phyloP scores from a whole-genome alignment of 2,329 filamentous ascomycete species.

The Nemania diffusa region DNA sequence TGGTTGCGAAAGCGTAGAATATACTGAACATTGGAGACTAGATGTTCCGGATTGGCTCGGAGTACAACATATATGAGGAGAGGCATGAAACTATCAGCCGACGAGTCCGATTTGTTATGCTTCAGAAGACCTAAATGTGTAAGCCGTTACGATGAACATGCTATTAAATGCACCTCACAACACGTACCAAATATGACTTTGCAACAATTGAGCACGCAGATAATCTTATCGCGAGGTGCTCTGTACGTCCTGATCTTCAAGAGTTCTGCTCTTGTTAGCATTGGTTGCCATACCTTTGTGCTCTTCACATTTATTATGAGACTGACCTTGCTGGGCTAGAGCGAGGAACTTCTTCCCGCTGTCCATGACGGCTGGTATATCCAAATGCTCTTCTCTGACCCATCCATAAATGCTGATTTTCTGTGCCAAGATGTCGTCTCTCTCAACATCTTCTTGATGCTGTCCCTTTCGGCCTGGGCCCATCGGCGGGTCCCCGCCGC shows the following conservation, averaged over 20 bases:
- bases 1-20: slow-evolving; percentile 97
- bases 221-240: slow-evolving; percentile 97
- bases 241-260: slow-evolving; percentile 97
- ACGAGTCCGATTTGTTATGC: slow-evolving; percentile 92
- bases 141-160: slow-evolving; percentile 21
- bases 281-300: slow-evolving; percentile 28
- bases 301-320: not conserved
- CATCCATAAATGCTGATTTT: slow-evolving; percentile 98
- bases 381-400: slow-evolving; percentile 91
- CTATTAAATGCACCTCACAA: not conserved
- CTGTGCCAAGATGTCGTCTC: slow-evolving; percentile 94
- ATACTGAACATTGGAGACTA: slow-evolving; percentile 98
- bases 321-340: slow-evolving; percentile 83
- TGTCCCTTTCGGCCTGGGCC: slow-evolving; percentile 90
- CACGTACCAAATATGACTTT: slow-evolving; percentile 94
- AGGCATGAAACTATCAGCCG: slow-evolving; percentile 95
- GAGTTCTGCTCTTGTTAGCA: slow-evolving; percentile 70
- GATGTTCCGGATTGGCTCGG: slow-evolving; percentile 91
- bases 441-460: slow-evolving; percentile 97
- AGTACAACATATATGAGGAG: slow-evolving; percentile 95
- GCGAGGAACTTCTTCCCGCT: slow-evolving; percentile 88
- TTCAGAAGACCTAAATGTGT: slow-evolving; percentile 76
- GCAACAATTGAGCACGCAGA: slow-evolving; percentile 97
- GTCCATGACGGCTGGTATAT: slow-evolving; percentile 85
- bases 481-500: slow-evolving; percentile 73